Percentiles rank a stretch among this genome's conserved stretches.
These are phyloP conservation scores for Meredithiella fracta DNA, from an alignment of 2,329 filamentous ascomycete genomes.

Conservation along the genomic window DNA sequence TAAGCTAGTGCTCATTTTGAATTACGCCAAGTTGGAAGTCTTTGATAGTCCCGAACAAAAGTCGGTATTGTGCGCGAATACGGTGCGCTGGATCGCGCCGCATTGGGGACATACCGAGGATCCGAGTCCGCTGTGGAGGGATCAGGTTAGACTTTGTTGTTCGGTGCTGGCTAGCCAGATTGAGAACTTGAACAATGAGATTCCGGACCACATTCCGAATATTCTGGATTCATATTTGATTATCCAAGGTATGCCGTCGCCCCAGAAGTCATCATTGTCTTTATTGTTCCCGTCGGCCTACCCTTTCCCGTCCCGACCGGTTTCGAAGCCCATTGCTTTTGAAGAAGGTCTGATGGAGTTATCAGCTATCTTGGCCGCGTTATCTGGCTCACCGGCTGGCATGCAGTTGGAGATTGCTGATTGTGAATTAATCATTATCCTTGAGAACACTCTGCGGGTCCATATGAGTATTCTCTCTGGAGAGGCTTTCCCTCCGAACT, in stretches of 20 bases:
- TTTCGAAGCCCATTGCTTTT: conserved; percentile 45
- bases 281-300: conserved; percentile 81
- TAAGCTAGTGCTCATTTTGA: conserved; percentile 82
- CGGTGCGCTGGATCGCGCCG: conserved; percentile 75
- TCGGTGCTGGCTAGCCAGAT: conserved; percentile 80
- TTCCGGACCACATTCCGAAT: conserved; percentile 79
- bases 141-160: conserved; percentile 85
- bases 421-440: conserved; percentile 55
- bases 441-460: conserved; percentile 66
- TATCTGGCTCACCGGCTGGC: conserved; percentile 51
- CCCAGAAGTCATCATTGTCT: conserved; percentile 52
- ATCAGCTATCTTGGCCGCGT: conserved; percentile 67
- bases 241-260: conserved; percentile 42
- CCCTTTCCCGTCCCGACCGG: conserved; percentile 63
- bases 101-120: conserved; percentile 71
- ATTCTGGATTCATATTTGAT: conserved; percentile 77
- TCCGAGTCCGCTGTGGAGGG: conserved; percentile 72
- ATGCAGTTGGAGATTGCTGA: conserved; percentile 62
- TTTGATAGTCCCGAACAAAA: conserved; percentile 67
- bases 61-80: conserved; percentile 59
- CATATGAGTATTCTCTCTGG: conserved; percentile 79
- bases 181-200: conserved; percentile 59
- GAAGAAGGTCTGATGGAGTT: conserved; percentile 83
- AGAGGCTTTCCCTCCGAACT: conserved; percentile 73
- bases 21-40: conserved; percentile 67